These are phyloP conservation scores for Aspergillus hiratsukae DNA, from an alignment of 2,329 filamentous ascomycete genomes.

Conservation along the genomic window DNA sequence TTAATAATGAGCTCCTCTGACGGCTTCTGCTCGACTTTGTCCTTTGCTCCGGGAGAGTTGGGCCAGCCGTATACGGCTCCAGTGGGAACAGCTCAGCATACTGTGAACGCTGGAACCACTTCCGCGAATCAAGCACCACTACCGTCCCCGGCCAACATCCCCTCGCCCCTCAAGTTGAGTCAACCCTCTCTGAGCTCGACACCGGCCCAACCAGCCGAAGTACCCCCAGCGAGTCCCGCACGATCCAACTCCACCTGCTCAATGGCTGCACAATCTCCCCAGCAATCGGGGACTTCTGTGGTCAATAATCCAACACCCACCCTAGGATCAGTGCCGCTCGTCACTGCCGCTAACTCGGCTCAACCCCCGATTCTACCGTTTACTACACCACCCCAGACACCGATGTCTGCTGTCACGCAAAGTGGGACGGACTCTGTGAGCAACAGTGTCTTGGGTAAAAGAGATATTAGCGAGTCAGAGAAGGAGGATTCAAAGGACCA, in stretches of 20 bases:
- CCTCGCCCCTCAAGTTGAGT: conserved; percentile 51
- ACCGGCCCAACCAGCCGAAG: conserved; percentile 46
- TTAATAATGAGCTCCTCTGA: conserved; percentile 96
- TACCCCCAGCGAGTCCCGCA: conserved; percentile 70
- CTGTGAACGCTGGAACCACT: conserved; percentile 37
- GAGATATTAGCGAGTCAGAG: conserved; percentile 45
- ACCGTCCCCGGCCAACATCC: conserved; percentile 61
- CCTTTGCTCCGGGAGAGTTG: conserved; percentile 78
- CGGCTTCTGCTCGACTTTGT: conserved; percentile 90
- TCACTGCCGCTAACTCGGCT: conserved; percentile 66
- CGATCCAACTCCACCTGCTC: conserved; percentile 84
- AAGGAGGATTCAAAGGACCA: conserved; percentile 38
- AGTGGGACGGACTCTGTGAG: conserved; percentile 53
- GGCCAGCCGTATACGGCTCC: conserved; percentile 69
- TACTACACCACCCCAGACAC: conserved; percentile 87
- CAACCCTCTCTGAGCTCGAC: conserved; percentile 57
- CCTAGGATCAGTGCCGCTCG: conserved; percentile 69
- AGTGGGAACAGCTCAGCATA: conserved; percentile 26
- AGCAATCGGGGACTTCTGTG: conserved; percentile 43
- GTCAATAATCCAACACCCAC: conserved; percentile 76
- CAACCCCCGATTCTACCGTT: conserved; percentile 58
- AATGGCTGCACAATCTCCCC: conserved; percentile 58
- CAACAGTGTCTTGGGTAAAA: conserved; percentile 52
- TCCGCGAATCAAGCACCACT: conserved; percentile 64
- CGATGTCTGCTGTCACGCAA: conserved; percentile 49